These are phyloP conservation scores for Clonostachys rosea DNA, from an alignment of 2,329 filamentous ascomycete species.

Conservation along the genomic window DNA sequence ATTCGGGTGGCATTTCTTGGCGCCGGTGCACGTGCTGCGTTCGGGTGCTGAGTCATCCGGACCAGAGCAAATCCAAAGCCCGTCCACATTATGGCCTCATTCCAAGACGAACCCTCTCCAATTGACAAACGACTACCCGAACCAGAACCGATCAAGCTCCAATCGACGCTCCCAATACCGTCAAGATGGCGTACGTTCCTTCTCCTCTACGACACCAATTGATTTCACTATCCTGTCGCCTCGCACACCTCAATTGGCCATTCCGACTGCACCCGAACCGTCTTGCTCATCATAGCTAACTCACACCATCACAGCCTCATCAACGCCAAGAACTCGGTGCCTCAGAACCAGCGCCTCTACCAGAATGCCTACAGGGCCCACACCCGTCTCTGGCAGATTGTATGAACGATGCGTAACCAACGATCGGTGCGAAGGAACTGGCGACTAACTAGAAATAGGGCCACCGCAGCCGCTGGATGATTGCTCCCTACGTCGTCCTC, in stretches of 20 bases:
- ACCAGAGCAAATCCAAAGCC: conserved; percentile 8
- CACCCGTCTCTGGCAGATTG: conserved; percentile 73
- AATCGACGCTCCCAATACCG: conserved; percentile 13
- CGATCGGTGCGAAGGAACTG: neutral
- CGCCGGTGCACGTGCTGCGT: too few species aligned
- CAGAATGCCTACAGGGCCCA: conserved; percentile 67
- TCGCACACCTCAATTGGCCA: conserved; percentile 12
- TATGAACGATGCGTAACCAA: conserved; percentile 35
- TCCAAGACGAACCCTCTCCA: conserved; percentile 13
- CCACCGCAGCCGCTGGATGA: conserved; percentile 58
- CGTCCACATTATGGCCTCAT: conserved; percentile 32
- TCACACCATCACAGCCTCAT: conserved; percentile 40
- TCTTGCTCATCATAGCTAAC: neutral
- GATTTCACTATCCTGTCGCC: neutral
- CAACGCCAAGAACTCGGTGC: conserved; percentile 73
- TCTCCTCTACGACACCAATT: neutral
- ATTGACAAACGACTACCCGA: conserved; percentile 10
- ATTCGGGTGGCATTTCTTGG: too few species aligned
- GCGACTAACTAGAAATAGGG: conserved; percentile 36
- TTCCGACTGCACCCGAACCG: neutral
- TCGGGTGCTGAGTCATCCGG: conserved; percentile 25
- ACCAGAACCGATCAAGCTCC: conserved; percentile 10
- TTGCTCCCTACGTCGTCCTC: conserved; percentile 64
- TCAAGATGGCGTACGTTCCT: conserved; percentile 34
- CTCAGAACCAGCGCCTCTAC: conserved; percentile 69